Percentiles rank a stretch among this genome's conserved stretches.
phyloP scores from a whole-genome alignment of 768 basidiomycete species.

The Leccinum obscurum region DNA sequence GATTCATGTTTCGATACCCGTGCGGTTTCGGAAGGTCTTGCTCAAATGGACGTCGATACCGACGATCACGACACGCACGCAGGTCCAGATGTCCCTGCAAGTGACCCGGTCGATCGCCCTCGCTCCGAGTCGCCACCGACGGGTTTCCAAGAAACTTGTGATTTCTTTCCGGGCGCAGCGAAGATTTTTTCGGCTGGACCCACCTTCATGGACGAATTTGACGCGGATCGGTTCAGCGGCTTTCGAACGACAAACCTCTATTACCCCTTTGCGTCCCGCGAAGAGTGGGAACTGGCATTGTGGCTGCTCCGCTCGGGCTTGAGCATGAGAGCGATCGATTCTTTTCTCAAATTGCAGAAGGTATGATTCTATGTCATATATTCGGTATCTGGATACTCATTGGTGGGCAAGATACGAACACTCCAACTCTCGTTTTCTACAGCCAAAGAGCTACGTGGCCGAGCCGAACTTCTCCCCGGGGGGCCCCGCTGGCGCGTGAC shows the following conservation, averaged over 20 bases:
- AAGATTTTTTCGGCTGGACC: neutral
- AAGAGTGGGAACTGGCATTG: neutral
- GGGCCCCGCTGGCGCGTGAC: neutral
- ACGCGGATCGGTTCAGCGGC: neutral
- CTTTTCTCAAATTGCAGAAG: neutral
- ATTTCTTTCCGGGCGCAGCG: neutral
- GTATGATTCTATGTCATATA: neutral
- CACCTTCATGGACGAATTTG: neutral
- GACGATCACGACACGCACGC: neutral
- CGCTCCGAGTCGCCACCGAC: neutral
- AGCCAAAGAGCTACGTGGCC: neutral
- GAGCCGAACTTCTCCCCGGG: neutral
- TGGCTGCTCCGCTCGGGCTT: neutral
- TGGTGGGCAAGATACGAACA: neutral
- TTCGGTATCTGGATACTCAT: neutral
- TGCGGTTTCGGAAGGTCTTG: neutral
- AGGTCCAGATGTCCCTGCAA: no score
- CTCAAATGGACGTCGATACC: neutral
- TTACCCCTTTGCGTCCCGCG: neutral
- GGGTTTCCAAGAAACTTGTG: neutral
- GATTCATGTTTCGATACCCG: neutral
- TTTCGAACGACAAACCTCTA: neutral
- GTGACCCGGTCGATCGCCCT: neutral
- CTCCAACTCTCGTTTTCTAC: neutral
- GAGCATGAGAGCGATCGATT: neutral